Evolutionary conservation across 1,139 yeast species (phyloP).

Genomic region (Yamadazyma kanchanaburiensis): DNA sequence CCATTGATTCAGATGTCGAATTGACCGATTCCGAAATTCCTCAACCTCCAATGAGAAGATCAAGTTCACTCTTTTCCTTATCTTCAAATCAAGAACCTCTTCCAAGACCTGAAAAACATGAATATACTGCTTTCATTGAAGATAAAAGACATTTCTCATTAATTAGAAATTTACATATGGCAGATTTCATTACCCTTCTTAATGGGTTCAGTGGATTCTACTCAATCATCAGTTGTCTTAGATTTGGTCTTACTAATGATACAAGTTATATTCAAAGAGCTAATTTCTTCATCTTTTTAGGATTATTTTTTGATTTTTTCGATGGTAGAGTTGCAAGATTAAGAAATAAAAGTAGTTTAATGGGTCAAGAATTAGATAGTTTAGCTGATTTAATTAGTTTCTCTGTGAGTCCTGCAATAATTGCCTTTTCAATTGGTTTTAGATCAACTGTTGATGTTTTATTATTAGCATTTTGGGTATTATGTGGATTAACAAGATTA

Average conservation of each 20-base stretch:
- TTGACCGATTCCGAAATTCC: constrained; percentile 16
- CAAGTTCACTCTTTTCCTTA: constrained; percentile 41
- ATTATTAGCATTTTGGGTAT: constrained; percentile 76
- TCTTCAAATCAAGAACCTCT: constrained; percentile 39
- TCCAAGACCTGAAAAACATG: constrained; percentile 67
- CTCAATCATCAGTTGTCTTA: constrained; percentile 78
- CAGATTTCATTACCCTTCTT: constrained; percentile 89
- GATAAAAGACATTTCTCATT: constrained; percentile 78
- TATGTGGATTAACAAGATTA: constrained; percentile 89
- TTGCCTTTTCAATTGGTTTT: constrained; percentile 89
- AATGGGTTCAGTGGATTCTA: constrained; percentile 91
- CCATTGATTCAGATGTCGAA: constrained; percentile 36
- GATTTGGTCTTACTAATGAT: constrained; percentile 68
- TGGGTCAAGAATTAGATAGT: constrained; percentile 97
- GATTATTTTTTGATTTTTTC: constrained; percentile 90
- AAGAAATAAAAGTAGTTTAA: constrained; percentile 84
- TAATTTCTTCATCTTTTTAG: constrained; percentile 80
- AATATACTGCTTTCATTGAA: constrained; percentile 71
- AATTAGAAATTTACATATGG: constrained; percentile 82
- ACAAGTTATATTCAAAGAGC: constrained; percentile 82
- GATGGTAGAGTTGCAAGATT: constrained; percentile 97
- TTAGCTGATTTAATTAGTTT: constrained; percentile 91
- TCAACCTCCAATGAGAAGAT: constrained; percentile 35
- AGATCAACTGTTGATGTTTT: constrained; percentile 79
- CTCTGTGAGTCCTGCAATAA: constrained; percentile 90